Evolutionary conservation across 805 yeast genomes (phyloP), one percentile per base, ranked within the genome.

Genomic region (Candida peoriensis): DNA sequence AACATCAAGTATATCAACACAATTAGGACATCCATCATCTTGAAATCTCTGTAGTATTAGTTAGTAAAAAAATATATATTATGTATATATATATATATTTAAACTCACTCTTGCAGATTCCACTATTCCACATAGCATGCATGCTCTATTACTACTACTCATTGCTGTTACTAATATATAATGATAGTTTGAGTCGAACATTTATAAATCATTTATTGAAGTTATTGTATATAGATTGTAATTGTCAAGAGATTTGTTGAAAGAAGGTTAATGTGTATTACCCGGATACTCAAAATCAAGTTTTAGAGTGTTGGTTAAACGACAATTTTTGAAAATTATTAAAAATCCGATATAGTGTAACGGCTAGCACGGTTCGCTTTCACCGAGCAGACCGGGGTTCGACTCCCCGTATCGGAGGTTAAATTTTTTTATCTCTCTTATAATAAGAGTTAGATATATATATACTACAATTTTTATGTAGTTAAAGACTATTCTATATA

Each of bases 101-200:
- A 8, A 9, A 60, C 77, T 30, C 48, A 77, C 83, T 38, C 68
- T 73, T 47, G 82, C 74, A 5, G 95, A 77, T 53, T 86, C 95
- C 36, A 90, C 85, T 36, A 90, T 72, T 4, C 97, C 97, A 62
- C 98, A 90, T 39, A 93, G 74, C 96, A 90, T 85, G 54, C 98
- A 90, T 7, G 97, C 97, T 68, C 98, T 77, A 21, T 39, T 30
- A 15, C 24, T 17, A 14, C 16, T 12, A 17, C 14, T 24, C 19
- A 15, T 15, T n/a, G n/a, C n/a, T n/a, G n/a, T n/a, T n/a, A n/a
- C n/a, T n/a, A n/a, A n/a, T n/a, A n/a, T n/a, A n/a, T n/a, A n/a
- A n/a, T n/a, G n/a, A n/a, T n/a, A n/a, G n/a, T n/a, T n/a, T n/a
- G n/a, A n/a, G n/a, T n/a, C n/a, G n/a, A n/a, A n/a, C n/a, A n/a